phyloP scores from a whole-genome alignment of 1,284 basidiomycete species.

The Malassezia restricta region DNA sequence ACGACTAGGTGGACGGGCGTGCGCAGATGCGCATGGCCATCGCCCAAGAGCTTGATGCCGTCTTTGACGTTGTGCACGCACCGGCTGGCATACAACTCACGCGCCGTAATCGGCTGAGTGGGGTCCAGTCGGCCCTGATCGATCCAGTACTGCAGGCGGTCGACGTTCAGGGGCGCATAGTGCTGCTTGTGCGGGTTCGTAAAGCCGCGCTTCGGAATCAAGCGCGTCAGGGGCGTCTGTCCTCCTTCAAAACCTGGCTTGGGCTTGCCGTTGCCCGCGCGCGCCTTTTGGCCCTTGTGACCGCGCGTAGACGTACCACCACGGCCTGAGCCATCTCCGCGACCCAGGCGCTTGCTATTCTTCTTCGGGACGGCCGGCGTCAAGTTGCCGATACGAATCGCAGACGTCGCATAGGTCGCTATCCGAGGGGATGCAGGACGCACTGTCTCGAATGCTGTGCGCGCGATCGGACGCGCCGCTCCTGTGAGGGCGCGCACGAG shows the following conservation, averaged over 20 bases:
- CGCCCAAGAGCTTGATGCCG: conserved; percentile 80
- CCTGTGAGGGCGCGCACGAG: neutral
- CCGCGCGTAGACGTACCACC: conserved; percentile 86
- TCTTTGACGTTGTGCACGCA: conserved; percentile 77
- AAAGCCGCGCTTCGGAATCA: conserved; percentile 88
- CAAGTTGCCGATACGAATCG: conserved; percentile 14
- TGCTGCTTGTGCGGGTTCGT: conserved; percentile 58
- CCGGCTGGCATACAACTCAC: conserved; percentile 68
- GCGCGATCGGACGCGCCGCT: neutral
- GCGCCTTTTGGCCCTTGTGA: conserved; percentile 88
- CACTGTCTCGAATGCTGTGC: too few relatives aligned
- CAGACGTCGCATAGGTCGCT: neutral
- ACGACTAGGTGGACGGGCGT: conserved; percentile 68
- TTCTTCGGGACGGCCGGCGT: conserved; percentile 13
- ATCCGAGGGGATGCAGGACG: neutral
- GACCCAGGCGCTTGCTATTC: conserved; percentile 78
- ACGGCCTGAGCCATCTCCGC: conserved; percentile 77
- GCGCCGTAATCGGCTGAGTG: conserved; percentile 73
- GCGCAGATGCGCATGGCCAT: conserved; percentile 60
- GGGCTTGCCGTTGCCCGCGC: conserved; percentile 77
- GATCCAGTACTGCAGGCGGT: conserved; percentile 81
- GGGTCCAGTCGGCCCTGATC: conserved; percentile 67
- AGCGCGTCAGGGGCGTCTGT: conserved; percentile 81
- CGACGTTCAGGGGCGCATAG: conserved; percentile 73
- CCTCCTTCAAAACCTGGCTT: conserved; percentile 77